These are phyloP conservation scores for Quambalaria eucalypti DNA, from an alignment of 1,284 basidiomycete species.

Conservation along the genomic window DNA sequence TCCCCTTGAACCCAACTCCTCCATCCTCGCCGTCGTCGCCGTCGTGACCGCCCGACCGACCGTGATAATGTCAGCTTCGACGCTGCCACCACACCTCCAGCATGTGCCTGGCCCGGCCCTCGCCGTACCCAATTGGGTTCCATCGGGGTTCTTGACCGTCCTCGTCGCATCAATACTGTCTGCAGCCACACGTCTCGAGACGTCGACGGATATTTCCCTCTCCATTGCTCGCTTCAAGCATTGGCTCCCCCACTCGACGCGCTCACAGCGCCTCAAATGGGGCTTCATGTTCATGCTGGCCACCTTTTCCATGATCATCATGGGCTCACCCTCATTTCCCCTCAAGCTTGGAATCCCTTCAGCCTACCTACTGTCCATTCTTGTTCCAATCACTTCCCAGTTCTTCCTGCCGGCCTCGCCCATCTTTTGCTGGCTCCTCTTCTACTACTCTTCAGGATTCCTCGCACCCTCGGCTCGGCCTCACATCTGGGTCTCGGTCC, in stretches of 20 bases:
- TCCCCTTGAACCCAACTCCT: no score
- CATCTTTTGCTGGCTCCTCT: constrained; percentile 61
- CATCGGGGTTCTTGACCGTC: neutral
- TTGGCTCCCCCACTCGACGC: constrained; percentile 18
- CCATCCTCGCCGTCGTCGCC: no score
- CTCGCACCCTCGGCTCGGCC: constrained; percentile 69
- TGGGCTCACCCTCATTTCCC: constrained; percentile 62
- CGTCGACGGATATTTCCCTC: constrained; percentile 32
- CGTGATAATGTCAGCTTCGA: no score
- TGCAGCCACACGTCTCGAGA: constrained; percentile 33
- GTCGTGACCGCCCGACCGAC: no score
- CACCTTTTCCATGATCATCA: constrained; percentile 66
- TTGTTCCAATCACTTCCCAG: constrained; percentile 80
- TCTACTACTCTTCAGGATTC: constrained; percentile 75
- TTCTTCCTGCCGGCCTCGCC: constrained; percentile 85
- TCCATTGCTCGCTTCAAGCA: constrained; percentile 29
- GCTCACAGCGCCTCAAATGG: constrained; percentile 37
- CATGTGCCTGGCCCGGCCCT: neutral
- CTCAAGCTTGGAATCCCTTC: constrained; percentile 72
- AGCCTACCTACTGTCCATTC: constrained; percentile 60
- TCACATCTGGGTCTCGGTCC: constrained; percentile 75
- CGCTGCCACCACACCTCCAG: neutral
- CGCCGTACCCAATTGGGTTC: neutral
- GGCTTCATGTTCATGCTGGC: constrained; percentile 49
- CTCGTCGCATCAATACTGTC: constrained; percentile 31